Base-by-base conservation (phyloP, 768 basidiomycete species). In the Termitomyces sp. region DNA sequence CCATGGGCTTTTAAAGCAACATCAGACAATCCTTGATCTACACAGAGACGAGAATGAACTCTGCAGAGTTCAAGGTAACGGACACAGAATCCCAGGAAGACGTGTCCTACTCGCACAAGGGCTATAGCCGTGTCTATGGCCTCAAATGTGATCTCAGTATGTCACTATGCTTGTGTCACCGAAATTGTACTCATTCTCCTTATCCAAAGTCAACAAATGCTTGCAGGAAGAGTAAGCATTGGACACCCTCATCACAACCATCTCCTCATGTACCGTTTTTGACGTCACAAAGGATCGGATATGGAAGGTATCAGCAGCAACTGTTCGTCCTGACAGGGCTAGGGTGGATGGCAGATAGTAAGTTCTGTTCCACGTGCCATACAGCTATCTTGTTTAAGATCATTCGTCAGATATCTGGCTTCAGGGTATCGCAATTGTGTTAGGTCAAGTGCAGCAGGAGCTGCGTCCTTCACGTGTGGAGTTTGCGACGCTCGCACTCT, bases 301-400 rank as follows among this genome's bases (percentile, higher is more conserved):
- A 78, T 44, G 81, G 81, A 14, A 73, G 72, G 44, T 82, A 82
- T 68, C 81, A 82, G 56, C 67, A 71, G 55, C 76, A 81, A 62
- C 72, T 82, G 33, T 81, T 82, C 64, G 20, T 73, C 28, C 68
- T 82, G 16, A 71, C 77, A 53, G 80, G 79, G 56, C 65, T 81
- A 5, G 79, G 80, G 57, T 81, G 81, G 79, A 62, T 77, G 48
- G 79, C 77, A 54, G 81, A 81, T 63, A 79, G 80, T 82, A 44
- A 62, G 77, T 67, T 23, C n/a, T 26, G 44, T 12, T 2, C 44
- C 20, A 46, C 26, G 44, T 1, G 1, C n/a, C 44, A 23, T 23
- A 12, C 23, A 14, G 23, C 14, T 10, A n/a, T n/a, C n/a, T 43
- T 8, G 10, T 43, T 43, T 1, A 5, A 12, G 3, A 30, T 18